phyloP scores from a whole-genome alignment of 1,284 basidiomycete genomes.

The Ceratobasidium sp. region DNA sequence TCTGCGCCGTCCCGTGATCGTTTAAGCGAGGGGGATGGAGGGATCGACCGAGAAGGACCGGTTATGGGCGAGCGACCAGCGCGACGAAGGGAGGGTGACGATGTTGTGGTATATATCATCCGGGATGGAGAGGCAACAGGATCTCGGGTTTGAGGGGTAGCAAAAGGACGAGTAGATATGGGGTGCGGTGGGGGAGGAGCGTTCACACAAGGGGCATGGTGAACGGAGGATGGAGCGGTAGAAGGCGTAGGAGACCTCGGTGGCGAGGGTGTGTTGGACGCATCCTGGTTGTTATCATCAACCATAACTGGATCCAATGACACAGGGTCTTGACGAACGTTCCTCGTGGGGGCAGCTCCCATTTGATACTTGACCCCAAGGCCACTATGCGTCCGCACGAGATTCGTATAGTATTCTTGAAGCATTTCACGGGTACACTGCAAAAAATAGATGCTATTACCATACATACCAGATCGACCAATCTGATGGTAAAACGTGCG shows the following conservation, averaged over 20 bases:
- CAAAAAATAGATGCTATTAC: slow-evolving; percentile 35
- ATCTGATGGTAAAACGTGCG: slow-evolving; percentile 34
- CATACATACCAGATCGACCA: not conserved
- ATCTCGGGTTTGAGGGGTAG: slow-evolving; percentile 14
- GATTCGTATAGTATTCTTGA: slow-evolving; percentile 84
- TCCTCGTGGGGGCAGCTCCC: slow-evolving; percentile 14
- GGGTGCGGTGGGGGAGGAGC: slow-evolving; percentile 1
- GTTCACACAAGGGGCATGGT: slow-evolving; percentile 13
- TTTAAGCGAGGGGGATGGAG: slow-evolving; percentile 26
- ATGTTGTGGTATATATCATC: slow-evolving; percentile 11
- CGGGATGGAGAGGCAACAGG: slow-evolving; percentile 26
- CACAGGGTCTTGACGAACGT: slow-evolving; percentile 35
- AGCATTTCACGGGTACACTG: slow-evolving; percentile 81
- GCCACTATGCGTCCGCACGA: slow-evolving; percentile 68
- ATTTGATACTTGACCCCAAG: slow-evolving; percentile 60
- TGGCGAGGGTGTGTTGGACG: slow-evolving; percentile 34
- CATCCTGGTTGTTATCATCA: slow-evolving; percentile 5
- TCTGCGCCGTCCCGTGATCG: slow-evolving; percentile 23
- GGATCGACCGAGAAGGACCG: slow-evolving; percentile 19
- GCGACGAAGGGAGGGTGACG: slow-evolving; percentile 30
- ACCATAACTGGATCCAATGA: not conserved
- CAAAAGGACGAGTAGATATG: slow-evolving; percentile 3
- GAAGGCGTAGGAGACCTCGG: slow-evolving; percentile 37
- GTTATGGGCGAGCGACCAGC: slow-evolving; percentile 22
- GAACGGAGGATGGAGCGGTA: slow-evolving; percentile 21